A percentile compares a stretch with the other conserved stretches of the same genome.
Conservation (phyloP, 2,329 filamentous ascomycete genomes). For the Colletotrichum sp. region DNA sequence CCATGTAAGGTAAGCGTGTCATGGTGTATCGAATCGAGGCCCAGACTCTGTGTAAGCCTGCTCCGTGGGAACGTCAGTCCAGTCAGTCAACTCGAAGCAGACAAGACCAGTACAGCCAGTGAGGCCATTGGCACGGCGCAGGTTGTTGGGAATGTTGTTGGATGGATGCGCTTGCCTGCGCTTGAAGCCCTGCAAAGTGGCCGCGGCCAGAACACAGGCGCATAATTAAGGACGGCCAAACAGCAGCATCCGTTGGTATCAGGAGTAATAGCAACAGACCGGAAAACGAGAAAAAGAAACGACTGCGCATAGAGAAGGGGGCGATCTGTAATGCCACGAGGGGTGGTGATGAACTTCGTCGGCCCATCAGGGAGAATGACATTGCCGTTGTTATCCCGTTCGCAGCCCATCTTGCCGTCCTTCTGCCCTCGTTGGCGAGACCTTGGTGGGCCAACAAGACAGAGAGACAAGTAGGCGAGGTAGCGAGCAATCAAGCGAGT, state of each 20-base stretch:
- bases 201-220: background rate
- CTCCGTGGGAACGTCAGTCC: background rate
- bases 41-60: conserved; percentile 3
- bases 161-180: background rate
- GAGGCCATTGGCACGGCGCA: background rate
- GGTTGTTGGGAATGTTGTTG: background rate
- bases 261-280: background rate
- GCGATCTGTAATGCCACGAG: background rate
- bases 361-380: background rate
- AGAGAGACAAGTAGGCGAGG: background rate
- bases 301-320: background rate
- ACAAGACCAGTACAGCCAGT: background rate
- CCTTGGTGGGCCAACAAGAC: background rate
- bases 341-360: background rate
- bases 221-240: background rate
- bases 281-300: background rate
- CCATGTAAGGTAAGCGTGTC: background rate
- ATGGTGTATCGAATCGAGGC: background rate
- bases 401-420: background rate
- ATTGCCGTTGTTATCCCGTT: background rate
- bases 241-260: background rate
- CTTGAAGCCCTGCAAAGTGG: background rate
- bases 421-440: background rate
- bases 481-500: background rate
- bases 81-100: background rate